Evolutionary conservation across 2,329 filamentous ascomycete genomes (phyloP).

Genomic region (Nigrospora oryzae): DNA sequence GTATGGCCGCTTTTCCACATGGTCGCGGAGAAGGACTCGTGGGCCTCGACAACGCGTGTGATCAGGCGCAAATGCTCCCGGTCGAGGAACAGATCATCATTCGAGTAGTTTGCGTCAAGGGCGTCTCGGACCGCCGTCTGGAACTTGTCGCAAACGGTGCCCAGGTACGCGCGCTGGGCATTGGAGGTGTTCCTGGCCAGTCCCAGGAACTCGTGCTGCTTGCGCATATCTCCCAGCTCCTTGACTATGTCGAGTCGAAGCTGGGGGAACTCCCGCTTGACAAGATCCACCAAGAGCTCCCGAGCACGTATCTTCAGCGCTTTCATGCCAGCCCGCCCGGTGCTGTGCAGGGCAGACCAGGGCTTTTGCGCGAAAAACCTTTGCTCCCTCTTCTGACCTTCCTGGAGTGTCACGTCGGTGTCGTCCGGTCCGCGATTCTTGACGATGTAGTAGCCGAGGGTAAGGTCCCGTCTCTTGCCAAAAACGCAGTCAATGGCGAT

Average conservation of each 20-base stretch:
- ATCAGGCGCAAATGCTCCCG: conserved; percentile 15
- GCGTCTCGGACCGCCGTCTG: conserved; percentile 14
- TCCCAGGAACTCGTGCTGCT: conserved; percentile 11
- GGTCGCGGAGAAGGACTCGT: conserved; percentile 10
- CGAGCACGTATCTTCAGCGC: conserved; percentile 26
- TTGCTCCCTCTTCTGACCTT: conserved; percentile 23
- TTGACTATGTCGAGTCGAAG: conserved; percentile 14
- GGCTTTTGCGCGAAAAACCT: conserved; percentile 26
- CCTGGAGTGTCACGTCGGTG: conserved; percentile 14
- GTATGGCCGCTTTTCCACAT: conserved; percentile 20
- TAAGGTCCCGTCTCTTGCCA: conserved; percentile 29
- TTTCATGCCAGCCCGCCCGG: conserved; percentile 17
- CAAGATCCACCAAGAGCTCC: conserved; percentile 28
- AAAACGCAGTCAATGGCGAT: conserved; percentile 31
- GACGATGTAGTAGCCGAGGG: conserved; percentile 39
- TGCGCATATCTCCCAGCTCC: conserved; percentile 5
- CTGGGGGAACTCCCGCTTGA: conserved; percentile 23
- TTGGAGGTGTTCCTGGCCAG: conserved; percentile 12
- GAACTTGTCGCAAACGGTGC: conserved; percentile 17
- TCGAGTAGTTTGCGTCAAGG: conserved; percentile 14
- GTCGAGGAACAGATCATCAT: conserved; percentile 8
- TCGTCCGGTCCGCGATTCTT: conserved; percentile 39
- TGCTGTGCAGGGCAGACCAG: conserved; percentile 21
- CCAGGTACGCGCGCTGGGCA: conserved; percentile 17
- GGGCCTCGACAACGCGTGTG: conserved; percentile 17